Conservation (phyloP, 1,284 basidiomycete species). For the Tylopilus orsonianus region DNA sequence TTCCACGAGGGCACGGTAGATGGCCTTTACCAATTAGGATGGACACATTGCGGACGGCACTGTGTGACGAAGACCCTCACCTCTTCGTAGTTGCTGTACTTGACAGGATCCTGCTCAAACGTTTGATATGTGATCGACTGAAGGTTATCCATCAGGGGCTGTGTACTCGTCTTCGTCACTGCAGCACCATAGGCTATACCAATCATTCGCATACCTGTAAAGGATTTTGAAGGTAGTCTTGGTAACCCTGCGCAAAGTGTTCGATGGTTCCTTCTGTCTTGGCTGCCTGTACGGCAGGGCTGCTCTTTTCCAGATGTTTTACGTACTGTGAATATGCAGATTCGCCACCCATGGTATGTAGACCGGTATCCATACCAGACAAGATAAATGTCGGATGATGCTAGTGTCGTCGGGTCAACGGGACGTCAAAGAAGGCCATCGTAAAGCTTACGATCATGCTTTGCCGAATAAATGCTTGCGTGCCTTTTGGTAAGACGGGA, state of each 20-base stretch:
- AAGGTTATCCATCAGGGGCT: slow-evolving; percentile 97
- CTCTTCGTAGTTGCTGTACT: slow-evolving; percentile 96
- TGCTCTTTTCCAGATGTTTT: slow-evolving; percentile 78
- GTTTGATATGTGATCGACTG: slow-evolving; percentile 95
- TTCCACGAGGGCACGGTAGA: slow-evolving; percentile 80
- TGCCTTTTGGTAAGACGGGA: slow-evolving; percentile 92
- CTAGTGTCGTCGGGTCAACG: slow-evolving; percentile 40
- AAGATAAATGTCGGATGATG: slow-evolving; percentile 83
- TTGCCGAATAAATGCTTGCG: slow-evolving; percentile 85
- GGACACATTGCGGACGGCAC: slow-evolving; percentile 8
- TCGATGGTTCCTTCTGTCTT: slow-evolving; percentile 74
- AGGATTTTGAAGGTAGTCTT: slow-evolving; percentile 94
- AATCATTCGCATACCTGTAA: slow-evolving; percentile 60
- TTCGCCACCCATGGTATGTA: slow-evolving; percentile 81
- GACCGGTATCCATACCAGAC: slow-evolving; percentile 58
- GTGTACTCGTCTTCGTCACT: slow-evolving; percentile 14
- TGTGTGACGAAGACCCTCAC: slow-evolving; percentile 37
- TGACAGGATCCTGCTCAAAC: slow-evolving; percentile 97
- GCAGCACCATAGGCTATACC: neutral
- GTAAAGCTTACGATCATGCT: slow-evolving; percentile 74
- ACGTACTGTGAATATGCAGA: slow-evolving; percentile 91
- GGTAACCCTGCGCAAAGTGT: slow-evolving; percentile 89
- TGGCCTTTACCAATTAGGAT: slow-evolving; percentile 52
- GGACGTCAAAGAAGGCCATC: slow-evolving; percentile 15
- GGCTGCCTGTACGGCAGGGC: slow-evolving; percentile 57